These are phyloP conservation scores for Alternaria alternata DNA, from an alignment of 2,329 filamentous ascomycete genomes.

Conservation along the genomic window DNA sequence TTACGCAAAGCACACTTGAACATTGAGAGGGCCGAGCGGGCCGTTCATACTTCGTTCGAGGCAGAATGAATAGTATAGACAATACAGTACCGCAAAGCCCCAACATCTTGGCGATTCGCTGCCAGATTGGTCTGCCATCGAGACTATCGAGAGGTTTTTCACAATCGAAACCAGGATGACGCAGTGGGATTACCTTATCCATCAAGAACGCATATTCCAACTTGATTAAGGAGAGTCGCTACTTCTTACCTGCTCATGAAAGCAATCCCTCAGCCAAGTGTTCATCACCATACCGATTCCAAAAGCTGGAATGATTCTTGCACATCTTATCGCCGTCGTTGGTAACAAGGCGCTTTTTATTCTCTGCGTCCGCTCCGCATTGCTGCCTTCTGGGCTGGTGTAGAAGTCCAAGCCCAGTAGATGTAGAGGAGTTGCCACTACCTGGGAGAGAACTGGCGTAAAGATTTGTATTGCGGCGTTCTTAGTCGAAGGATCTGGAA, in stretches of 20 bases:
- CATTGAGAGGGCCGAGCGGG: background rate
- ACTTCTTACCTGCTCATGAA: constrained; percentile 19
- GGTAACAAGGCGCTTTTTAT: constrained; percentile 27
- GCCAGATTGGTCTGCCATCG: background rate
- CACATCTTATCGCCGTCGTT: constrained; percentile 37
- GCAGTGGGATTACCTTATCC: background rate
- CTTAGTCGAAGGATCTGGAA: constrained; percentile 26
- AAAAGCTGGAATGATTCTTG: constrained; percentile 42
- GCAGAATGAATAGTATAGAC: background rate
- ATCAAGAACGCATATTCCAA: background rate
- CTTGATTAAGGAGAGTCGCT: background rate
- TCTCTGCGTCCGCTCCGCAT: constrained; percentile 12
- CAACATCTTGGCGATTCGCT: background rate
- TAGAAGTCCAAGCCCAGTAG: constrained; percentile 39
- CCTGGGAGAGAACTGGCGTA: constrained; percentile 40
- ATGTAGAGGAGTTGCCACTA: constrained; percentile 39
- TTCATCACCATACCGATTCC: constrained; percentile 38
- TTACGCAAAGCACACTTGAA: background rate
- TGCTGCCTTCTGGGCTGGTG: constrained; percentile 18
- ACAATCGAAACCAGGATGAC: background rate
- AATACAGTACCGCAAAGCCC: background rate
- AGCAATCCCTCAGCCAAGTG: constrained; percentile 29
- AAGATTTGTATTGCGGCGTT: constrained; percentile 36
- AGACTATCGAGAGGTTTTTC: background rate
- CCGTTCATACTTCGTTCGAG: background rate